phyloP scores from a whole-genome alignment of 2,329 filamentous ascomycete genomes.

The Esteya vermicola region DNA sequence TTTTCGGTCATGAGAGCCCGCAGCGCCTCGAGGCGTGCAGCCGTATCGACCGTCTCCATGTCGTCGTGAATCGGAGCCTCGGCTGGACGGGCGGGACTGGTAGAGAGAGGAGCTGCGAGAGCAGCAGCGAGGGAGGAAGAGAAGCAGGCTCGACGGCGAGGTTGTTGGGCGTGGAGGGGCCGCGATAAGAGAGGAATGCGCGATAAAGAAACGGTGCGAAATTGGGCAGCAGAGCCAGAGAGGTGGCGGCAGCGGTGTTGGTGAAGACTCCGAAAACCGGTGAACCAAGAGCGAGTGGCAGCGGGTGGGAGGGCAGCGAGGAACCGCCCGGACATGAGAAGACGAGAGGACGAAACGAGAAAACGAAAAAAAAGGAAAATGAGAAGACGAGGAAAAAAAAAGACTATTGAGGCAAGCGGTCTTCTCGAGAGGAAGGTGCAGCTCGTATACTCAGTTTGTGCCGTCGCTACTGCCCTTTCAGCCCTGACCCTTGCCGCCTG shows the following conservation, averaged over 20 bases:
- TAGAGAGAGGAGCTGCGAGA: not conserved
- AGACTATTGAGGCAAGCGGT: too few relatives aligned
- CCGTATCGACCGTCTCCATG: constrained; percentile 59
- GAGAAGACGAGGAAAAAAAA: not conserved
- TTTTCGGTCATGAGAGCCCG: constrained; percentile 76
- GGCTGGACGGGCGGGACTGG: not conserved
- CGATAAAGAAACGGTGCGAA: not conserved
- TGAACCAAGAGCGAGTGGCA: not conserved
- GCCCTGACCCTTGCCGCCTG: too few relatives aligned
- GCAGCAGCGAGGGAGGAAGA: not conserved
- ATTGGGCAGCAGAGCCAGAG: not conserved
- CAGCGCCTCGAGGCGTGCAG: constrained; percentile 59
- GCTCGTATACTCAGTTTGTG: not conserved
- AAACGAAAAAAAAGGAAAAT: not conserved
- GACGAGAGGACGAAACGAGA: not conserved
- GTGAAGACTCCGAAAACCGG: not conserved
- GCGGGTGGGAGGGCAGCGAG: not conserved
- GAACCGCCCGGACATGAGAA: not conserved
- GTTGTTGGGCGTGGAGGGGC: too few relatives aligned
- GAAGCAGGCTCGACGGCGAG: too few relatives aligned
- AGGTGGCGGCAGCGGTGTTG: too few relatives aligned
- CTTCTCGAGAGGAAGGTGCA: too few relatives aligned
- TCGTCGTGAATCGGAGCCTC: constrained; percentile 12
- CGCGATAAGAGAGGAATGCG: not conserved
- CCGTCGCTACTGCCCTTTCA: not conserved